Evolutionary conservation across 345 rosid species (phyloP).

Genomic region (Eucalyptus urophylla): DNA sequence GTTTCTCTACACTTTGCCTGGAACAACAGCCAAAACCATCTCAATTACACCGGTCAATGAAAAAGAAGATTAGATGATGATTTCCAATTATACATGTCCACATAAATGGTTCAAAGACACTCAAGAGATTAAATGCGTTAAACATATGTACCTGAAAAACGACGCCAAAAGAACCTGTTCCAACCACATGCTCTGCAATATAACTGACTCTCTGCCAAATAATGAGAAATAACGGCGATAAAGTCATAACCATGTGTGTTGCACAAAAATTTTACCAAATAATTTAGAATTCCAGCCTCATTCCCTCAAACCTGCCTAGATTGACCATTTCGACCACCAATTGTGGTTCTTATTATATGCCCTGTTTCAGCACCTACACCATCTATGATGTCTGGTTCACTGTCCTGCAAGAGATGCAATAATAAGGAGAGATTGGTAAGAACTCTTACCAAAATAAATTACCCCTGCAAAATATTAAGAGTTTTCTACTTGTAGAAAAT

Average conservation of each 20-base stretch:
- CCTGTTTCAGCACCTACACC: constrained; percentile 93
- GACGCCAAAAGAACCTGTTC: constrained; percentile 96
- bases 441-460: not conserved
- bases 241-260: not conserved
- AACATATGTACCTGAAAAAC: constrained; percentile 72
- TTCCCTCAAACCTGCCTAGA: constrained; percentile 57
- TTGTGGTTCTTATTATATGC: constrained; percentile 74
- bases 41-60: not conserved
- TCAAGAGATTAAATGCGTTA: not conserved
- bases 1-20: constrained; percentile 98
- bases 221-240: constrained; percentile 1
- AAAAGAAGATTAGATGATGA: not conserved
- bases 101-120: not conserved
- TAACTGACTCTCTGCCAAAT: constrained; percentile 64
- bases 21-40: constrained; percentile 5
- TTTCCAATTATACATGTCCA: not conserved
- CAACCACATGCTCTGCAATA: constrained; percentile 88
- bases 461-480: not conserved
- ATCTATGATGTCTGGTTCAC: constrained; percentile 79
- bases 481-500: not conserved
- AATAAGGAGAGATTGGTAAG: not conserved
- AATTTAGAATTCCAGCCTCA: not conserved
- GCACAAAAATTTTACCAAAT: not conserved
- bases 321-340: constrained; percentile 91
- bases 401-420: constrained; percentile 51